Base-by-base conservation (phyloP, 2,329 filamentous ascomycete genomes). In the Biscogniauxia sp. region DNA sequence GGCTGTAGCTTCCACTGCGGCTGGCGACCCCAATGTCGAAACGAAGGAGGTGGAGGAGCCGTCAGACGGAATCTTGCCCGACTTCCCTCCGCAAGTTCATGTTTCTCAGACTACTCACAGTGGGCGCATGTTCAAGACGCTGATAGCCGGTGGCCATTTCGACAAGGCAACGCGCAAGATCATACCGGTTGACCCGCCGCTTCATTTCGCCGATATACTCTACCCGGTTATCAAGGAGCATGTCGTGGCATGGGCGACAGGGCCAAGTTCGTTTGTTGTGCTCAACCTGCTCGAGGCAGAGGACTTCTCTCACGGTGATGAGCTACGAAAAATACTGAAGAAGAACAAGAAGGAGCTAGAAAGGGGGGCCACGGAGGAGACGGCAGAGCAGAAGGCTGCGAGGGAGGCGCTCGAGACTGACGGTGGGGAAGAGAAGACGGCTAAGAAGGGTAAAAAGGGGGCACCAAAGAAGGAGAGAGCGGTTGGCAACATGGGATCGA, bases 121-220 rank as follows among this genome's bases (percentile, higher is more conserved):
- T 50, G 92, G 91, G 17, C 89, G 92, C 61, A 90, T 97, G 88
- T 84, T 98, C 70, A 97, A 97, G 79, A 90, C 90, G 0, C 84
- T 99, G 7, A 93, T 97, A 23, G 89, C 92, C 58, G 95, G 95
- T 51, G 95, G 96, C 25, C 88, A 87, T 60, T 99, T 91, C 73
- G 92, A 98, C 76, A 86, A 86, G 62, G 82, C 82, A 51, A 82
- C 86, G 1, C 92, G 92, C 76, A 86, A 82, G 59, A 77, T 95
- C 52, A 84, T 90, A 69, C 85, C 87, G 20, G 83, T 90, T 1
- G 87, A 93, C 54, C 92, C 93, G 17, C 84, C 91, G 7, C 81
- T 98, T 59, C 84, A 88, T 55, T 99, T 99, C 74, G 87, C 91
- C 62, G 84, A 90, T 65, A 79, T 90, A 54, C 81, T 99, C n/a